Conservation (phyloP, 371 early-diverging fungal species). For the Dinochytrium kinnereticum region DNA sequence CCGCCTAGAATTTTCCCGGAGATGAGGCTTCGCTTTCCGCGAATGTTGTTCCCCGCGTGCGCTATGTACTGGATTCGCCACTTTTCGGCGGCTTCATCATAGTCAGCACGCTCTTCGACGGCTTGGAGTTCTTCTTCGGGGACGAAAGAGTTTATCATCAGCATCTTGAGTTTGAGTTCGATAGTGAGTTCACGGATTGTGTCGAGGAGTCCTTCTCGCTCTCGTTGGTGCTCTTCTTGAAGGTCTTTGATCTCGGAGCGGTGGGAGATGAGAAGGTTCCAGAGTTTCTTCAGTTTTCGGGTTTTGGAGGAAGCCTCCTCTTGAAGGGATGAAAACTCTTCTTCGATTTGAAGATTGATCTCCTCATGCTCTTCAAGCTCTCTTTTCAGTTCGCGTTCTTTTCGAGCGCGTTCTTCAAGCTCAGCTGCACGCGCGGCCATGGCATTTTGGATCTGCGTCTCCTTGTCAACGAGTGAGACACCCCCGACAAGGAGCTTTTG, state of each 20-base stretch:
- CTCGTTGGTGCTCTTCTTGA: slow-evolving; percentile 60
- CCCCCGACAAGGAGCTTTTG: slow-evolving; percentile 61
- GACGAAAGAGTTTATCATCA: slow-evolving; percentile 54
- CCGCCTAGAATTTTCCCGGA: slow-evolving; percentile 35
- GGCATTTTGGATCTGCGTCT: slow-evolving; percentile 49
- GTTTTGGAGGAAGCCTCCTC: slow-evolving; percentile 63
- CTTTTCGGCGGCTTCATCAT: slow-evolving; percentile 61
- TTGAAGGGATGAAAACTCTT: slow-evolving; percentile 59
- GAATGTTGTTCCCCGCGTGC: slow-evolving; percentile 63
- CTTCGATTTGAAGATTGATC: slow-evolving; percentile 61
- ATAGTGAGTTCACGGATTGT: slow-evolving; percentile 60
- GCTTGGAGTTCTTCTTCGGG: slow-evolving; percentile 52
- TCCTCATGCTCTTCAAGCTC: slow-evolving; percentile 58
- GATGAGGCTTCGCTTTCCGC: slow-evolving; percentile 52
- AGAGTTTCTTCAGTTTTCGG: slow-evolving; percentile 61
- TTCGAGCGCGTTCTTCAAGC: slow-evolving; percentile 53
- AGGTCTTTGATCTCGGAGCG: slow-evolving; percentile 63
- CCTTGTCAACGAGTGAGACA: slow-evolving; percentile 41
- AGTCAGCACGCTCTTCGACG: slow-evolving; percentile 55
- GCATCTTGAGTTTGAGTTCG: slow-evolving; percentile 55
- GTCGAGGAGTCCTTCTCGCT: slow-evolving; percentile 60
- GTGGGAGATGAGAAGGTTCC: slow-evolving; percentile 50
- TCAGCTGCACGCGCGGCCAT: slow-evolving; percentile 48
- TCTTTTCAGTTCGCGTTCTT: slow-evolving; percentile 53
- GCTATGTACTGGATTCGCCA: slow-evolving; percentile 59